phyloP scores from a whole-genome alignment of 495 filamentous ascomycete genomes.

The Podospora sp. region DNA sequence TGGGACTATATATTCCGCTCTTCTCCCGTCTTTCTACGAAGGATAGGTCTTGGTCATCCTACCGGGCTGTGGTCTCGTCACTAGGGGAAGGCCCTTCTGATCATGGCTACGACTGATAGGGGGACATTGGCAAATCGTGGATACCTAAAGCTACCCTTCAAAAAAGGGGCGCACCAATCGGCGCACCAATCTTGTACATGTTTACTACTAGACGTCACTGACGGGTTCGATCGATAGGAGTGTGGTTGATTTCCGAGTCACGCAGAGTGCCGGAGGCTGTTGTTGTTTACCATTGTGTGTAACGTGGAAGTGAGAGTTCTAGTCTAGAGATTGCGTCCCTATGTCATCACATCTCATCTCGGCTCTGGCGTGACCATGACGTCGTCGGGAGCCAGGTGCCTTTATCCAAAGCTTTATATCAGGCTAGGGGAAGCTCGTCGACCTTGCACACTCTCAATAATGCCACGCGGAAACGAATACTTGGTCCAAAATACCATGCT shows the following conservation, averaged over 20 bases:
- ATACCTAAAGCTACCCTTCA: slow-evolving; percentile 4
- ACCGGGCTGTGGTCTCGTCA: neutral
- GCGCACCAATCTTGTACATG: slow-evolving; percentile 17
- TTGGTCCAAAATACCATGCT: too few relatives aligned
- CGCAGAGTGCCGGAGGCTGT: neutral
- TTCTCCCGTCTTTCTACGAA: neutral
- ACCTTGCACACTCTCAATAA: neutral
- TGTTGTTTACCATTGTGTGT: neutral
- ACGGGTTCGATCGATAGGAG: neutral
- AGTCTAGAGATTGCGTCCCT: neutral
- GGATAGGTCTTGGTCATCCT: neutral
- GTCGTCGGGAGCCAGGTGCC: neutral
- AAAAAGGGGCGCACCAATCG: neutral
- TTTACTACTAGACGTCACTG: slow-evolving; percentile 18
- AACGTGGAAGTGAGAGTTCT: neutral
- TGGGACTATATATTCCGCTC: neutral
- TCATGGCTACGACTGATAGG: neutral
- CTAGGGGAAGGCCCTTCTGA: neutral
- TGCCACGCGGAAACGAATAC: too few relatives aligned
- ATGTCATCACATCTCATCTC: neutral
- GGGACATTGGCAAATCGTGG: slow-evolving; percentile 8
- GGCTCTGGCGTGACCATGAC: neutral
- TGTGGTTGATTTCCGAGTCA: slow-evolving; percentile 3
- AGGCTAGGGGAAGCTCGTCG: too few relatives aligned
- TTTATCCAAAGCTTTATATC: neutral